Conservation (phyloP, 2,329 filamentous ascomycete genomes). For the Apiospora kogelbergensis region DNA sequence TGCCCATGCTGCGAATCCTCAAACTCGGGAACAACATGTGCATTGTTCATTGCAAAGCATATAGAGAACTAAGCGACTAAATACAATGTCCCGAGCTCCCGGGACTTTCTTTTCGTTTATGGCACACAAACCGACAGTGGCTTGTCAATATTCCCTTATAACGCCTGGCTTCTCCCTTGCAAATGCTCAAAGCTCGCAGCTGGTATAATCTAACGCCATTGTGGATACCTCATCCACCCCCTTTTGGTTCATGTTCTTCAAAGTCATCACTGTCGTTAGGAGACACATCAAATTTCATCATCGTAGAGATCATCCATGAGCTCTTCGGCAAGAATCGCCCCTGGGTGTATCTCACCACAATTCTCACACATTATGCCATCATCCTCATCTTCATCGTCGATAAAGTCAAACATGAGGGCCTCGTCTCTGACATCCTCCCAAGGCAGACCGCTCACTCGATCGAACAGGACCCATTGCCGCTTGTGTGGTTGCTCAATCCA, state of each 20-base stretch:
- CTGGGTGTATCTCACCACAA: conserved; percentile 30
- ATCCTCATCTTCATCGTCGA: conserved; percentile 25
- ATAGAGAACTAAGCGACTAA: not conserved
- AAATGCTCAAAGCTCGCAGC: conserved; percentile 9
- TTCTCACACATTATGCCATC: conserved; percentile 28
- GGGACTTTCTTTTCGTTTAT: not conserved
- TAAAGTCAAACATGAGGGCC: conserved; percentile 26
- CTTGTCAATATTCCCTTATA: not conserved
- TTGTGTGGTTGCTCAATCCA: conserved; percentile 37
- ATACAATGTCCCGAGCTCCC: not conserved
- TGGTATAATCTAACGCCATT: not conserved
- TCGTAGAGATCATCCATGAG: conserved; percentile 26
- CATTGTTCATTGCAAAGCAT: not conserved
- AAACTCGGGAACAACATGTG: not conserved
- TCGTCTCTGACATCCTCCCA: conserved; percentile 31
- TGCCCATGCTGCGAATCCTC: not conserved
- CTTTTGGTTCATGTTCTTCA: conserved; percentile 1
- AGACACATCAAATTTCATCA: conserved; percentile 20
- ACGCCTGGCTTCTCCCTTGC: conserved; percentile 7
- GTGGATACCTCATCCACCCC: not conserved
- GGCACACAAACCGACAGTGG: not conserved
- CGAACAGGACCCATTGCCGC: conserved; percentile 51
- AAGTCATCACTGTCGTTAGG: conserved; percentile 5
- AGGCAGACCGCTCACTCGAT: conserved; percentile 31
- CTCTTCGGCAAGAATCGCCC: conserved; percentile 27